These are phyloP conservation scores for Backusella tuberculispora DNA, from an alignment of 192 early-diverging fungal species.

Conservation along the genomic window DNA sequence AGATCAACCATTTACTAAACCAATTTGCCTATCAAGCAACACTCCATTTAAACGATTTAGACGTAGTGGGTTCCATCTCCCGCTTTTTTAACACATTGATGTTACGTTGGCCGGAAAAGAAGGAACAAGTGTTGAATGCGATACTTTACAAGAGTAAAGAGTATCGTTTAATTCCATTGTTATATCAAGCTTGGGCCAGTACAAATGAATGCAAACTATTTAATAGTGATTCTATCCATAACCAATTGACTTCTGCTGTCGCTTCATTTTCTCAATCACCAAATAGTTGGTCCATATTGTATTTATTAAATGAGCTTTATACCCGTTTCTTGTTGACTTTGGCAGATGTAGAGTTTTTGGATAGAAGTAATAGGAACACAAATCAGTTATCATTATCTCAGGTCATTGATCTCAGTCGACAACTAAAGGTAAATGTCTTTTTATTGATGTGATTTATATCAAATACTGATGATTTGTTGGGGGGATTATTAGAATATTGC, in stretches of 20 bases:
- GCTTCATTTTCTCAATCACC: constrained; percentile 25
- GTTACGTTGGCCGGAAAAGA: constrained; percentile 59
- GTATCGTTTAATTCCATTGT: constrained; percentile 4
- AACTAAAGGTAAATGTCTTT: constrained; percentile 53
- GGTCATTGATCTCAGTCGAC: constrained; percentile 54
- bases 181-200: constrained; percentile 25
- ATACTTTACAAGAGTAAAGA: constrained; percentile 42
- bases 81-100: constrained; percentile 59
- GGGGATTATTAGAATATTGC: constrained; percentile 59
- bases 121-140: constrained; percentile 54
- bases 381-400: constrained; percentile 56
- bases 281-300: constrained; percentile 62
- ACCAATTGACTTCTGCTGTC: not conserved
- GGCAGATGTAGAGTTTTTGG: constrained; percentile 88
- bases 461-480: not conserved
- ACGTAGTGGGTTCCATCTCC: constrained; percentile 3
- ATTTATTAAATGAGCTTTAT: constrained; percentile 75
- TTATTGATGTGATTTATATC: not conserved
- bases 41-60: not conserved
- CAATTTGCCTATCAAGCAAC: not conserved
- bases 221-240: constrained; percentile 9
- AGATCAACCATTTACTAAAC: constrained; percentile 7
- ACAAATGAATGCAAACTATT: not conserved
- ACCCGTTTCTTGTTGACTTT: constrained; percentile 74
- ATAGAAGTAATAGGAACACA: constrained; percentile 38